Base-by-base conservation (phyloP, 2,329 filamentous ascomycete genomes). In the Sporothrix mexicana region DNA sequence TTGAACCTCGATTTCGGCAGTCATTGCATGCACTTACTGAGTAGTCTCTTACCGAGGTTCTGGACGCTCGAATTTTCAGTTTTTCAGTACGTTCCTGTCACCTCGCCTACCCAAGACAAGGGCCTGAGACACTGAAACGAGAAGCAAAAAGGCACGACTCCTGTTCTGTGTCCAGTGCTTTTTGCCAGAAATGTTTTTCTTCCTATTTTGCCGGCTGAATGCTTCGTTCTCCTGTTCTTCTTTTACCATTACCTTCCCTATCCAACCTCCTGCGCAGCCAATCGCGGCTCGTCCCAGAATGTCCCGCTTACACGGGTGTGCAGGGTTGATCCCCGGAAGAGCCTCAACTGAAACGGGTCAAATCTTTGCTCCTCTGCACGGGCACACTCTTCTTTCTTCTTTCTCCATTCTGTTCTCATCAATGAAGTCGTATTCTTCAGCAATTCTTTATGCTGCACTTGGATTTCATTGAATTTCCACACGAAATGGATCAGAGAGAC, bases 291-390 rank as follows among this genome's bases (percentile, higher is more conserved):
- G 17, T 43, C 59, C 69, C 45, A 36, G 20, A 43, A 6, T 30
- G 41, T 30, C 17, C 13, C 61, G 36, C 55, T 61, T 36, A 61
- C 69, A 36, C n/a, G 53, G 68, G 55, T 30, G 23, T 36, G n/a
- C 20, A 59, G 13, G 55, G 43, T 25, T 47, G 20, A 36, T 1
- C 23, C 69, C 43, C 49, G 43, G 69, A 61, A 64, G 45, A 71
- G 57, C 53, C 57, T 51, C 69, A 53, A 70, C 36, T 62, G 69
- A 70, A 62, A 70, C 69, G 8, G 55, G 43, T 51, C 55, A 62
- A 43, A 61, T 62, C 55, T 8, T 62, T 64, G n/a, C 41, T 43
- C 20, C n/a, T 45, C 20, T 62, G 57, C 69, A 47, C 57, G 17
- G 43, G 45, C 69, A n/a, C 57, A 51, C 69, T 55, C 45, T 59